phyloP scores from a whole-genome alignment of 306 rosid genomes.

The Fagus crenata region DNA sequence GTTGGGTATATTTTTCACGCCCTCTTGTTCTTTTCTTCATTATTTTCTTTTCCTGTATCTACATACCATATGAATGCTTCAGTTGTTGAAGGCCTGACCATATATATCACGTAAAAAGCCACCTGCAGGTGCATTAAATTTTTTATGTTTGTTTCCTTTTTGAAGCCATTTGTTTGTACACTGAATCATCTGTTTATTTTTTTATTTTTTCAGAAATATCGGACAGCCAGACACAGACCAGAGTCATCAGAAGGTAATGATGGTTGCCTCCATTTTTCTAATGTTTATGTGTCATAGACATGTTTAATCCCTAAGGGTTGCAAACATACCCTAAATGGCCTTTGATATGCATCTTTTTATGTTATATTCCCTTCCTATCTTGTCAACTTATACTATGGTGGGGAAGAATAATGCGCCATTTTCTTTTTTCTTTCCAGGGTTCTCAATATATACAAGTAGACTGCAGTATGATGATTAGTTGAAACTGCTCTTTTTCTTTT shows the following conservation, averaged over 20 bases:
- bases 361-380: background rate
- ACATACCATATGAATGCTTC: no score
- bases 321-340: background rate
- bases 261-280: conserved; percentile 29
- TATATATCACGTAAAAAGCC: conserved; percentile 93
- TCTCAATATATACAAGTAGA: conserved; percentile 14
- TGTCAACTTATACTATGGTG: background rate
- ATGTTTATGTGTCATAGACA: conserved; percentile 15
- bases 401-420: background rate
- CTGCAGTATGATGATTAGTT: conserved; percentile 23
- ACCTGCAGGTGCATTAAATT: conserved; percentile 64
- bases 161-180: conserved; percentile 25
- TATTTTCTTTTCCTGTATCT: no score
- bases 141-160: conserved; percentile 11
- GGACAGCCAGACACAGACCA: conserved; percentile 94
- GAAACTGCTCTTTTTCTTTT: conserved; percentile 30
- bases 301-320: background rate
- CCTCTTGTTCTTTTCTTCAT: no score
- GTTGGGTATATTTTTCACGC: no score
- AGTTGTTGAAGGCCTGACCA: conserved; percentile 73
- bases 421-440: conserved; percentile 7
- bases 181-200: conserved; percentile 10
- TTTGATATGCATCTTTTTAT: conserved; percentile 13
- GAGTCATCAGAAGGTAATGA: conserved; percentile 79
- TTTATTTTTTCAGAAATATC: conserved; percentile 67